Conservation (phyloP, 345 rosid species). For the Dovyalis caffra region DNA sequence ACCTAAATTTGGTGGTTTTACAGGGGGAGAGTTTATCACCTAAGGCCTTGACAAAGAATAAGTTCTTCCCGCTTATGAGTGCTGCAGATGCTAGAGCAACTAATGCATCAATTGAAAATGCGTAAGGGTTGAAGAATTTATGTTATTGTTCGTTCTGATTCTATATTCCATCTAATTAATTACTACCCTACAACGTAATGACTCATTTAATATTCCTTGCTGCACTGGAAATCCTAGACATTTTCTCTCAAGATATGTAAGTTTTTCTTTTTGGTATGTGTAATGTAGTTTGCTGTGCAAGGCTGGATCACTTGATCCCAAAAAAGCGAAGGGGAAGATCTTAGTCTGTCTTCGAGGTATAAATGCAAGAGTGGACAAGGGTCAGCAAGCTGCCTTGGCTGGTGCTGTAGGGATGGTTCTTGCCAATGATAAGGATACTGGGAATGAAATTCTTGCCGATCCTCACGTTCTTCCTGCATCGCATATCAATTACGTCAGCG, state of each 20-base stretch:
- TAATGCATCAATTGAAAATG: slow-evolving; percentile 45
- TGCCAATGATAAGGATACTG: not conserved
- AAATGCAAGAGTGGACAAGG: slow-evolving; percentile 25
- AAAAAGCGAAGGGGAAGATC: slow-evolving; percentile 29
- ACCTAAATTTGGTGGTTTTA: not conserved
- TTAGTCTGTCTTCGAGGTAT: slow-evolving; percentile 26
- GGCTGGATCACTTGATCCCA: slow-evolving; percentile 15
- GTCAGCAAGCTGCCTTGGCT: slow-evolving; percentile 14
- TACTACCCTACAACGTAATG: not conserved
- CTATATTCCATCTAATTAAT: not conserved
- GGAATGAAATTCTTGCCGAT: slow-evolving; percentile 21
- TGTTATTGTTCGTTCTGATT: not conserved
- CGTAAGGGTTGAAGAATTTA: slow-evolving; percentile 47
- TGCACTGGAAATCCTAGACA: not conserved
- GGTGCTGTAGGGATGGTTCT: slow-evolving; percentile 30
- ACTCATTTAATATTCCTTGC: not conserved
- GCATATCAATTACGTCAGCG: slow-evolving; percentile 20
- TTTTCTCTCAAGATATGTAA: not conserved
- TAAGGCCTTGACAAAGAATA: slow-evolving; percentile 38
- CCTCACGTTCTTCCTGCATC: slow-evolving; percentile 22
- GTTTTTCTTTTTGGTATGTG: not conserved
- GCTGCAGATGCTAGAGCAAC: slow-evolving; percentile 52
- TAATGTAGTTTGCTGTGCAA: slow-evolving; percentile 16
- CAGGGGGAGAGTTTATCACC: slow-evolving; percentile 81
- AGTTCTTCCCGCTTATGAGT: slow-evolving; percentile 53